phyloP scores from a whole-genome alignment of 208 protist genomes.

The Trypanosoma platydactyli region DNA sequence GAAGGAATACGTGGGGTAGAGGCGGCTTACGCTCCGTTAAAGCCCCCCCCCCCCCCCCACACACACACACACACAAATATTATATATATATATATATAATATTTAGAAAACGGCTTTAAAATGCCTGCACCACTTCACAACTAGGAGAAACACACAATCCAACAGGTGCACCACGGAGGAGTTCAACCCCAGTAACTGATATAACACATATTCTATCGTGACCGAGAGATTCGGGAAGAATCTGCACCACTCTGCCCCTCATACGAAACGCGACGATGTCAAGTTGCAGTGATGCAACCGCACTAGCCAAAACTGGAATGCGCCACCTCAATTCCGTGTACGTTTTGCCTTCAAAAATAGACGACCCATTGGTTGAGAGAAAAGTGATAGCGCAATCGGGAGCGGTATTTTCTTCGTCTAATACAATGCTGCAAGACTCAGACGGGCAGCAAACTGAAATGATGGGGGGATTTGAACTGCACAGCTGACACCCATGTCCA shows the following conservation, averaged over 20 bases:
- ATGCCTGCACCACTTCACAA: neutral
- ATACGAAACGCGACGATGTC: slow-evolving; percentile 14
- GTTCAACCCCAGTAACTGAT: neutral
- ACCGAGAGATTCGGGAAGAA: neutral
- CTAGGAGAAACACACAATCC: slow-evolving; percentile 1
- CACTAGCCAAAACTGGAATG: slow-evolving; percentile 23
- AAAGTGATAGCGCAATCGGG: slow-evolving; percentile 31
- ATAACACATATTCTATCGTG: slow-evolving; percentile 19
- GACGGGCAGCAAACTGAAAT: slow-evolving; percentile 25
- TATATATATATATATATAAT: too few species aligned
- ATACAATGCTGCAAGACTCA: slow-evolving; percentile 16
- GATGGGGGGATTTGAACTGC: slow-evolving; percentile 29
- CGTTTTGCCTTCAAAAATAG: slow-evolving; percentile 22
- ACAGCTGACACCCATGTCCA: slow-evolving; percentile 28
- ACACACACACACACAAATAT: too few species aligned
- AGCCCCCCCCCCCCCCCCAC: too few species aligned
- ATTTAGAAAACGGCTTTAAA: too few species aligned
- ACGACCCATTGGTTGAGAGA: slow-evolving; percentile 9
- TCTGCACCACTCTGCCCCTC: slow-evolving; percentile 13
- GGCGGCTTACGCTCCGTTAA: too few species aligned
- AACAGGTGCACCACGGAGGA: neutral
- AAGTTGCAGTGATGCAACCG: slow-evolving; percentile 8
- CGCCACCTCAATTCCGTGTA: slow-evolving; percentile 23
- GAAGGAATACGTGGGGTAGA: too few species aligned
- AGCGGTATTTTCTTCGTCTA: slow-evolving; percentile 30